Evolutionary conservation across 768 basidiomycete genomes (phyloP).

Genomic region (Mycena pura): DNA sequence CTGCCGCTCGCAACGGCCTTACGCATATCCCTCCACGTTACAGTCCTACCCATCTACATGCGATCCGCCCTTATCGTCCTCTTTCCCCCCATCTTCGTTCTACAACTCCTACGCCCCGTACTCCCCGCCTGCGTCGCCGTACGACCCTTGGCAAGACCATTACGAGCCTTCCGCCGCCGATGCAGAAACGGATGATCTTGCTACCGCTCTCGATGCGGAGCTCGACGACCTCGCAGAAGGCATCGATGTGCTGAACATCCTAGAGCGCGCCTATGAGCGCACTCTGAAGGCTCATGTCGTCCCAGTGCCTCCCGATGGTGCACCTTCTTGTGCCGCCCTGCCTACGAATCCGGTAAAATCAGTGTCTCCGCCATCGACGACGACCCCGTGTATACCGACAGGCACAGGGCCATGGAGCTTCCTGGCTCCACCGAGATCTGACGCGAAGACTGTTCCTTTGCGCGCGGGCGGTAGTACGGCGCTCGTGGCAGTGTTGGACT

Average conservation of each 20-base stretch:
- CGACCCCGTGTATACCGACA: conserved; percentile 30
- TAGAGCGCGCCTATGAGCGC: conserved; percentile 73
- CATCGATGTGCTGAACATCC: conserved; percentile 69
- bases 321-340: too few species aligned
- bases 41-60: conserved; percentile 10
- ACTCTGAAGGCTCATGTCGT: conserved; percentile 68
- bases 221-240: conserved; percentile 75
- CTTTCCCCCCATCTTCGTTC: too few species aligned
- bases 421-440: too few species aligned
- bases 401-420: too few species aligned
- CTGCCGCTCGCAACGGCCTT: too few species aligned
- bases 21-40: not conserved
- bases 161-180: not conserved
- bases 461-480: conserved; percentile 72
- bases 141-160: conserved; percentile 30
- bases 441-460: conserved; percentile 45
- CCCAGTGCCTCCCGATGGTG: too few species aligned
- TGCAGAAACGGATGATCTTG: too few species aligned
- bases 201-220: conserved; percentile 35
- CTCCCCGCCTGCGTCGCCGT: too few species aligned
- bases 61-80: too few species aligned
- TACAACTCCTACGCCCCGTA: too few species aligned
- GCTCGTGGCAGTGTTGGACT: conserved; percentile 58
- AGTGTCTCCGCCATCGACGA: conserved; percentile 26
- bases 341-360: too few species aligned